These are phyloP conservation scores for Yamadazyma philogaea DNA, from an alignment of 805 yeast species.

Conservation along the genomic window DNA sequence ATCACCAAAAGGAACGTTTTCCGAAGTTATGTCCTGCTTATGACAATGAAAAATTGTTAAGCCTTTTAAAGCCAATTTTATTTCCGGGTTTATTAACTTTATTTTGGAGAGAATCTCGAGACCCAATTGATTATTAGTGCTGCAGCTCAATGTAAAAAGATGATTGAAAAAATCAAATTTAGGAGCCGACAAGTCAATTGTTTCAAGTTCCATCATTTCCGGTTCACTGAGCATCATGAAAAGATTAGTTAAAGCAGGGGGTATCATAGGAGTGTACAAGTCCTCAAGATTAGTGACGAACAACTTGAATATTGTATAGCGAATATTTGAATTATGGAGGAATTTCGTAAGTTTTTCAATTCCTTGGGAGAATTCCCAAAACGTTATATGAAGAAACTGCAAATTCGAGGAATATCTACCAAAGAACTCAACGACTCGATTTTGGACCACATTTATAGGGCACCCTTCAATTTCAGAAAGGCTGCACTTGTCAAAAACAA, in stretches of 20 bases:
- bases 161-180: constrained; percentile 23
- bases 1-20: neutral
- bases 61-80: constrained; percentile 25
- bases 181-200: constrained; percentile 19
- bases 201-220: constrained; percentile 20
- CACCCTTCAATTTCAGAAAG: constrained; percentile 1
- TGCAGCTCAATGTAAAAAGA: constrained; percentile 28
- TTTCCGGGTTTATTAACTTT: constrained; percentile 18
- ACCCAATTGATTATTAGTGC: constrained; percentile 32
- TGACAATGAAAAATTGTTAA: constrained; percentile 34
- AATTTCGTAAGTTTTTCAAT: constrained; percentile 24
- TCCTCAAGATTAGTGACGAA: constrained; percentile 24
- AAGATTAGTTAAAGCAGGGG: constrained; percentile 28
- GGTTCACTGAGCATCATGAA: constrained; percentile 30
- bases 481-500: constrained; percentile 34
- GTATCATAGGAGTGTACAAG: constrained; percentile 24
- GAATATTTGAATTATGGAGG: constrained; percentile 20
- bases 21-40: constrained; percentile 17
- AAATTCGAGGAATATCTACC: constrained; percentile 22
- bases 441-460: constrained; percentile 18
- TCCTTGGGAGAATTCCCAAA: constrained; percentile 25
- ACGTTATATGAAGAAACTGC: constrained; percentile 31
- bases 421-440: constrained; percentile 24
- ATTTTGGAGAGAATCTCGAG: constrained; percentile 24
- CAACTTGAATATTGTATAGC: constrained; percentile 29